Base-by-base conservation (phyloP, 345 rosid genomes). In the Salix dunnii region DNA sequence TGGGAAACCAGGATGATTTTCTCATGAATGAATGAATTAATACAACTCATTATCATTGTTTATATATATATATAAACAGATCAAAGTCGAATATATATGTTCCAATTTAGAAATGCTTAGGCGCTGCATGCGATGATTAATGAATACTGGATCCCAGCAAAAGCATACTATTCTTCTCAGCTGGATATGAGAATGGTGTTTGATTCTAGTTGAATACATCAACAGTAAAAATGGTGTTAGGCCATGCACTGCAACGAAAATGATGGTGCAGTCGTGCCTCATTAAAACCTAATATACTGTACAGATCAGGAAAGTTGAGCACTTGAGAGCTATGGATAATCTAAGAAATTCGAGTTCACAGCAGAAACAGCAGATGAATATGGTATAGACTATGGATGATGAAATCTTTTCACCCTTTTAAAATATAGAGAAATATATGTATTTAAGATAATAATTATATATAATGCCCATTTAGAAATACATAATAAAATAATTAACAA, bases 401-500 rank as follows among this genome's bases (percentile, higher is more conserved):
- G 10, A 35, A 27, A 46, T 40, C 27, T 6, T 23, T 40, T 35
- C 18, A 55, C 2, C 46, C 42, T 38, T 28, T 12, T 25, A 64
- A 63, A 33, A 33, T 33, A 10, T 11, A 20, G 31, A 11, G 49
- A 67, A 8, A 33, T 33, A 33, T 33, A 35, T 35, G 5, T 35
- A 5, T 35, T 35, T 6, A 35, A 35, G 2, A 67, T 31, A 17
- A 28, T 63, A 48, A 77, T 33, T 16, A 42, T 7, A 38, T 33
- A 75, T 21, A 74, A 46, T 62, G 55, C 63, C 77, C 27, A 21
- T 33, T 38, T 43, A 78, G 62, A 69, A 46, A 73, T 33, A 66
- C 8, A 38, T 38, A 76, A 43, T 25, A 48, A 33, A 70, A 35
- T 35, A 35, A 35, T 5, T 35, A 35, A 51, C 55, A 77, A 60